Evolutionary conservation across 108 stramenopile genomes (phyloP).

Genomic region (Halocafeteria seosinensis): DNA sequence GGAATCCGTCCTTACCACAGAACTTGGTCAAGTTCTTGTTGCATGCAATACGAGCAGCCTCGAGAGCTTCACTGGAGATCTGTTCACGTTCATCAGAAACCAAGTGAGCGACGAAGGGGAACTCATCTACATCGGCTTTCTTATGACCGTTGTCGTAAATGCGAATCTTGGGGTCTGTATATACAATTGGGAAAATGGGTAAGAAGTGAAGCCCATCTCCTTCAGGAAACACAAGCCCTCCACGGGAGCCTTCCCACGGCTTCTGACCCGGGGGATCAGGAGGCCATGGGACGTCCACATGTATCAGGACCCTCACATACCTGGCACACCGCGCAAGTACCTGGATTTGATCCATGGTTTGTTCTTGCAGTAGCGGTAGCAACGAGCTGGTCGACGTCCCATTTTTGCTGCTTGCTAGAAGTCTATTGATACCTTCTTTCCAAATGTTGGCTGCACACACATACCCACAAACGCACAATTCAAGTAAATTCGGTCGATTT

Average conservation of each 20-base stretch:
- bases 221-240: no score
- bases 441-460: no score
- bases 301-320: no score
- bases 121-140: conserved; percentile 87
- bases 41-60: conserved; percentile 97
- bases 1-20: conserved; percentile 94
- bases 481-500: no score
- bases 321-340: conserved; percentile 99
- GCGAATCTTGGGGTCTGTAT: conserved; percentile 89
- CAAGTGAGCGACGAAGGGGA: conserved; percentile 96
- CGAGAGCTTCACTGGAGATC: conserved; percentile 93
- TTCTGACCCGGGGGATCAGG: no score
- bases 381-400: conserved; percentile 1
- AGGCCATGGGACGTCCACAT: no score
- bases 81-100: conserved; percentile 99
- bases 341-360: conserved; percentile 99
- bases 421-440: no score
- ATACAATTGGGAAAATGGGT: no score
- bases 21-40: conserved; percentile 99
- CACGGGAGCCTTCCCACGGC: background rate
- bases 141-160: conserved; percentile 97
- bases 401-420: no score
- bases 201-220: background rate
- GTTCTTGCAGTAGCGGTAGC: conserved; percentile 99
- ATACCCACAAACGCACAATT: no score